These are phyloP conservation scores for Blastomyces parvus DNA, from an alignment of 2,329 filamentous ascomycete genomes.

Conservation along the genomic window DNA sequence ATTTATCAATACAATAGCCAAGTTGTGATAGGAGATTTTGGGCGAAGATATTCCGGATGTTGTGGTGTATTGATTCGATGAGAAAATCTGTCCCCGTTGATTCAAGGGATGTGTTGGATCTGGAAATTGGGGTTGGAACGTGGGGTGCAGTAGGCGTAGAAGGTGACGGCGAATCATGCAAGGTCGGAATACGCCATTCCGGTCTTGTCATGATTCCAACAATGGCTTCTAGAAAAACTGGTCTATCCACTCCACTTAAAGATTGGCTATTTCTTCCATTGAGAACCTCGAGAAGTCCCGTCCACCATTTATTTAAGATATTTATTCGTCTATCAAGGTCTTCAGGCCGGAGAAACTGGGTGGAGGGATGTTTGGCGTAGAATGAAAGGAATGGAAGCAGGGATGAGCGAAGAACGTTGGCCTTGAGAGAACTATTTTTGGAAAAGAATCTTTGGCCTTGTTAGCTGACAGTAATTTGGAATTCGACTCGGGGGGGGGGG, in stretches of 20 bases:
- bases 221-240: conserved; percentile 66
- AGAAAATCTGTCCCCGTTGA: conserved; percentile 58
- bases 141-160: conserved; percentile 43
- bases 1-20: conserved; percentile 76
- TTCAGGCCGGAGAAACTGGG: conserved; percentile 56
- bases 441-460: conserved; percentile 50
- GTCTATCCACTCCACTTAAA: conserved; percentile 74
- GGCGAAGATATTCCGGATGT: conserved; percentile 77
- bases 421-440: conserved; percentile 64
- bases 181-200: conserved; percentile 72
- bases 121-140: conserved; percentile 30
- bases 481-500: conserved; percentile 11
- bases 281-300: conserved; percentile 67
- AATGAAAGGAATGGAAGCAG: conserved; percentile 69
- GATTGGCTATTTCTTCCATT: conserved; percentile 65
- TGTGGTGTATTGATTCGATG: conserved; percentile 71
- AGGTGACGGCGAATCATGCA: conserved; percentile 38
- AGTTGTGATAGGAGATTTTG: conserved; percentile 76
- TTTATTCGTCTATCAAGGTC: conserved; percentile 71
- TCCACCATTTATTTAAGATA: conserved; percentile 89
- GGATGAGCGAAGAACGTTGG: conserved; percentile 60
- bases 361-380: conserved; percentile 59
- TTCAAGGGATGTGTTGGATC: conserved; percentile 49
- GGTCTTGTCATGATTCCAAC: conserved; percentile 76
- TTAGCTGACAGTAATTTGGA: conserved; percentile 6